phyloP scores from a whole-genome alignment of 1,139 yeast genomes.

The Pichia sp. region DNA sequence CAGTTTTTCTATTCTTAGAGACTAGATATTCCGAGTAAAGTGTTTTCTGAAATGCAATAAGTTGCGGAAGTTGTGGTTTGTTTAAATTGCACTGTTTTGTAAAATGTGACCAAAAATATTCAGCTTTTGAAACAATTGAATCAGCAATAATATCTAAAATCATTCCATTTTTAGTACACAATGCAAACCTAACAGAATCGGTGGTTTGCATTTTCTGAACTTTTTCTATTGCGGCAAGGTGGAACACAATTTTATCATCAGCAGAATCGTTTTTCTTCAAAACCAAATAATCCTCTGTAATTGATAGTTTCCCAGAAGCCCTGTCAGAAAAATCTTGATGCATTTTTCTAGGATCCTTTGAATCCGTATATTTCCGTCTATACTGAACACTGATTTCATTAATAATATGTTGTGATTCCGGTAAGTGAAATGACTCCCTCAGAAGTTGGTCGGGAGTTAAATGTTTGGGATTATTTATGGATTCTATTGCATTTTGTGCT shows the following conservation, averaged over 20 bases:
- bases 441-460: constrained; percentile 62
- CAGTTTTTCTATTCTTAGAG: constrained; percentile 41
- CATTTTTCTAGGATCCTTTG: constrained; percentile 2
- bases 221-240: constrained; percentile 70
- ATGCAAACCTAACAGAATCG: constrained; percentile 71
- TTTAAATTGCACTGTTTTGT: constrained; percentile 3
- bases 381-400: constrained; percentile 47
- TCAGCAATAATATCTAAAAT: constrained; percentile 62
- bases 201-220: constrained; percentile 79
- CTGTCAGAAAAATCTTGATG: constrained; percentile 17
- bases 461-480: constrained; percentile 24
- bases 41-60: constrained; percentile 60
- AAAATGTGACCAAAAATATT: constrained; percentile 43
- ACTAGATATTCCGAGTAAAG: constrained; percentile 83
- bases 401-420: constrained; percentile 58
- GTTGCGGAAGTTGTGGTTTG: constrained; percentile 37
- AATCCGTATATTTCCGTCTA: constrained; percentile 9
- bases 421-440: constrained; percentile 58
- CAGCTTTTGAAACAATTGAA: constrained; percentile 74
- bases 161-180: constrained; percentile 62
- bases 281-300: constrained; percentile 69
- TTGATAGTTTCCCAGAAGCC: constrained; percentile 51
- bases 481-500: constrained; percentile 25
- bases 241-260: constrained; percentile 57
- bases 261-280: constrained; percentile 66